Evolutionary conservation across 225 moss, liverwort and hornwort species (phyloP).

Genomic region (Asterella californica): DNA sequence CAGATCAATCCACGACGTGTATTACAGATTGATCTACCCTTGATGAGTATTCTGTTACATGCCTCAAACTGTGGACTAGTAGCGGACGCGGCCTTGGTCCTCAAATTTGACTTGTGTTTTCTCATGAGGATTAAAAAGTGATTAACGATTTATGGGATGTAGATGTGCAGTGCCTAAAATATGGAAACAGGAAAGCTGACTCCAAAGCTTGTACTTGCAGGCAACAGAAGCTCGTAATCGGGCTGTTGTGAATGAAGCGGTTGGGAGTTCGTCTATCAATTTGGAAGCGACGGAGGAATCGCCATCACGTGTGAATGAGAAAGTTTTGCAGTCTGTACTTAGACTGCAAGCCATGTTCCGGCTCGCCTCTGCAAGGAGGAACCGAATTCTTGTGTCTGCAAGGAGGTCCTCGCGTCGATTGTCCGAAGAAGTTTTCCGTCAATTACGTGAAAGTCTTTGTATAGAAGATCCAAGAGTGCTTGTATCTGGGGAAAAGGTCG

Average conservation of each 20-base stretch:
- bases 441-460: background rate
- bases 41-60: too few species aligned
- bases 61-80: too few species aligned
- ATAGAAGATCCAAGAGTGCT: background rate
- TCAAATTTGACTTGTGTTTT: too few species aligned
- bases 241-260: background rate
- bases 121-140: too few species aligned
- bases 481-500: background rate
- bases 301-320: background rate
- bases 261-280: background rate
- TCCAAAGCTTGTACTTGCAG: constrained; percentile 3
- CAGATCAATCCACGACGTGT: too few species aligned
- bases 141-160: too few species aligned
- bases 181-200: background rate
- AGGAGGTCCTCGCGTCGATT: background rate
- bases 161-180: background rate
- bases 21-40: too few species aligned
- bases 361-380: background rate
- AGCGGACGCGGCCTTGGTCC: too few species aligned
- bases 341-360: constrained; percentile 16
- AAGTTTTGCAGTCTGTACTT: background rate
- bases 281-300: background rate
- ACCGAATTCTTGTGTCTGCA: background rate
- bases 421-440: background rate
- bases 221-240: background rate